Percentiles rank a stretch among this genome's conserved stretches.
Evolutionary conservation across 2,329 filamentous ascomycete species (phyloP).

Genomic region (Huntiella abstrusa): DNA sequence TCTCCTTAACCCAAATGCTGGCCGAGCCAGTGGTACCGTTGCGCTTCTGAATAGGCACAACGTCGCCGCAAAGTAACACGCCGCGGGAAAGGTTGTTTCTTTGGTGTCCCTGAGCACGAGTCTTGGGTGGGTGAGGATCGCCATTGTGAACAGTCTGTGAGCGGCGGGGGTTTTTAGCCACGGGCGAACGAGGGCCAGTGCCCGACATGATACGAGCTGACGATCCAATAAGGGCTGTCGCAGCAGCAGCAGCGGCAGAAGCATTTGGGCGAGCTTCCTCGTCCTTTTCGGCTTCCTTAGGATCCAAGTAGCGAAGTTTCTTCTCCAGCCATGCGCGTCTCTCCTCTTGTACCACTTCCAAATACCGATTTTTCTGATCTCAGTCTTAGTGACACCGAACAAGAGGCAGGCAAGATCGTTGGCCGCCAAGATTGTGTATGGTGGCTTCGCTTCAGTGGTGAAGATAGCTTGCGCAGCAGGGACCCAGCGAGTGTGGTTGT

Average conservation of each 20-base stretch:
- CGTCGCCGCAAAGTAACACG: slow-evolving; percentile 84
- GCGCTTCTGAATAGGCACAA: slow-evolving; percentile 93
- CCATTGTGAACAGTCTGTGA: slow-evolving; percentile 46
- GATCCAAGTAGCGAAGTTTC: slow-evolving; percentile 51
- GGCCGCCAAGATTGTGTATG: slow-evolving; percentile 90
- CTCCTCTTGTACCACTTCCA: slow-evolving; percentile 87
- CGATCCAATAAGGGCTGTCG: slow-evolving; percentile 45
- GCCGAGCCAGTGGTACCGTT: slow-evolving; percentile 84
- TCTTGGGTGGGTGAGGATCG: slow-evolving; percentile 34
- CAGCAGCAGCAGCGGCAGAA: slow-evolving; percentile 22
- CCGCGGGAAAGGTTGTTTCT: slow-evolving; percentile 62
- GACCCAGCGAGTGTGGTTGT: slow-evolving; percentile 76
- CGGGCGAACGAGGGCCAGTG: slow-evolving; percentile 37
- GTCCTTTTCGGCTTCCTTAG: slow-evolving; percentile 23
- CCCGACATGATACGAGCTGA: slow-evolving; percentile 80
- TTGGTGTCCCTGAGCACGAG: slow-evolving; percentile 39
- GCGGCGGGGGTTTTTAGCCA: slow-evolving; percentile 25
- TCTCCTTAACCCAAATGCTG: slow-evolving; percentile 97
- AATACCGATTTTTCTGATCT: slow-evolving; percentile 70
- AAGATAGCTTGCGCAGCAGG: slow-evolving; percentile 93
- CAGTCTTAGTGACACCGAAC: slow-evolving; percentile 37
- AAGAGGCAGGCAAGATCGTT: slow-evolving; percentile 92
- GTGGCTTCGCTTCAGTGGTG: slow-evolving; percentile 74
- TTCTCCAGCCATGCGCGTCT: slow-evolving; percentile 74
- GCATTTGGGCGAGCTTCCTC: slow-evolving; percentile 18